These are phyloP conservation scores for Fremontodendron californicum DNA, from an alignment of 345 rosid species.

Conservation along the genomic window DNA sequence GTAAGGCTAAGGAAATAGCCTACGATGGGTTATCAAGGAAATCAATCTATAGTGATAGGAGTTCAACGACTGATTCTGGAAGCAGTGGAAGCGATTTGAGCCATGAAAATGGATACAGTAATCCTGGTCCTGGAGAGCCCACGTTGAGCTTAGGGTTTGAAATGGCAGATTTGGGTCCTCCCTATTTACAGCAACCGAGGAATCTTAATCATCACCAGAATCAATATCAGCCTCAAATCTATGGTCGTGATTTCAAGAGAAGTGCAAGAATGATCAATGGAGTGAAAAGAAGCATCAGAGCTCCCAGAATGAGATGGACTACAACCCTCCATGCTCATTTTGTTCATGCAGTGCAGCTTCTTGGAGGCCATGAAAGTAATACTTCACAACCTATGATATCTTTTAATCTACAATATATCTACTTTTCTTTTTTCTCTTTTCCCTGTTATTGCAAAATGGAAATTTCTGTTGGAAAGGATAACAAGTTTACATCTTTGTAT, in stretches of 20 bases:
- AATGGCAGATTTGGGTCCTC: constrained; percentile 28
- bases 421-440: not conserved
- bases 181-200: constrained; percentile 22
- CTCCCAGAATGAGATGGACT: constrained; percentile 99
- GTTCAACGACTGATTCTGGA: constrained; percentile 64
- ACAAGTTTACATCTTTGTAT: not conserved
- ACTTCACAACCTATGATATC: not conserved
- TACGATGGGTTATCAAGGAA: constrained; percentile 25
- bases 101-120: constrained; percentile 51
- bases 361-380: constrained; percentile 96
- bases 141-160: constrained; percentile 70
- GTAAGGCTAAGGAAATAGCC: constrained; percentile 19
- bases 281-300: constrained; percentile 63
- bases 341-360: constrained; percentile 94
- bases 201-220: constrained; percentile 34
- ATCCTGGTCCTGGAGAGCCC: constrained; percentile 31
- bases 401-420: not conserved
- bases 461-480: not conserved
- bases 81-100: constrained; percentile 73
- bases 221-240: constrained; percentile 57
- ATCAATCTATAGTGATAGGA: constrained; percentile 38
- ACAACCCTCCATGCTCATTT: constrained; percentile 89
- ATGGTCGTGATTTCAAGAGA: constrained; percentile 77
- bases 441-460: not conserved
- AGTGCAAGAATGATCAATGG: constrained; percentile 44